These are phyloP conservation scores for Nemania sp. DNA, from an alignment of 2,329 filamentous ascomycete genomes.

Conservation along the genomic window DNA sequence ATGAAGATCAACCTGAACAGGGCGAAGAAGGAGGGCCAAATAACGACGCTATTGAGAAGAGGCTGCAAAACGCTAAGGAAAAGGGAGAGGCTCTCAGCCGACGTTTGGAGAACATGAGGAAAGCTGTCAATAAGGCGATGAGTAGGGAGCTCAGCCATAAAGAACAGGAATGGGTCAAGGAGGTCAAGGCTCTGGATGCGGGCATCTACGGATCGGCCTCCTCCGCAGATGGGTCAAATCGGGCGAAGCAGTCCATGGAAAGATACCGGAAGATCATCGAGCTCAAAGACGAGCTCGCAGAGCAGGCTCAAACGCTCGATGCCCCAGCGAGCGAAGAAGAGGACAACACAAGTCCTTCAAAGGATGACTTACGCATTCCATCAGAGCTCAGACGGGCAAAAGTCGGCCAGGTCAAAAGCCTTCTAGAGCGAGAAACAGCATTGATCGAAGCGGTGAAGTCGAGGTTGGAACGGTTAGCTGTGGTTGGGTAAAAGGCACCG, in stretches of 20 bases:
- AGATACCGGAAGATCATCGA: constrained; percentile 61
- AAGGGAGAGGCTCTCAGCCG: constrained; percentile 52
- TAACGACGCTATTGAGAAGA: constrained; percentile 61
- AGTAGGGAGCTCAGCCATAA: constrained; percentile 63
- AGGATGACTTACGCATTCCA: constrained; percentile 58
- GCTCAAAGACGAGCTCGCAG: constrained; percentile 57
- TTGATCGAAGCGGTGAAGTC: constrained; percentile 69
- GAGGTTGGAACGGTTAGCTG: constrained; percentile 61
- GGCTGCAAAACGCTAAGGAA: constrained; percentile 52
- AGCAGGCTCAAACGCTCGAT: constrained; percentile 54
- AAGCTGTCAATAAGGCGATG: constrained; percentile 50
- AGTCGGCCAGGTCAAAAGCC: constrained; percentile 63
- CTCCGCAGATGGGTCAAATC: constrained; percentile 40
- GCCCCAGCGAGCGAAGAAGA: constrained; percentile 38
- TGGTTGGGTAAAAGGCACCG: constrained; percentile 35
- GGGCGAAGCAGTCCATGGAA: constrained; percentile 56
- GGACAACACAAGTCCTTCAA: constrained; percentile 38
- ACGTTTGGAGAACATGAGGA: constrained; percentile 55
- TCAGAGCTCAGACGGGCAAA: constrained; percentile 65
- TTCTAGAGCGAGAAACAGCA: constrained; percentile 69
- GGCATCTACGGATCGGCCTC: constrained; percentile 48
- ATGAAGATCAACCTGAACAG: constrained; percentile 57
- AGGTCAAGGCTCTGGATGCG: constrained; percentile 46
- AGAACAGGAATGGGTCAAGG: constrained; percentile 58
- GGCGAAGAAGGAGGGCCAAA: constrained; percentile 57